These are phyloP conservation scores for Rhododendron ferrugineum DNA, from an alignment of 148 eudicot species.

Conservation along the genomic window DNA sequence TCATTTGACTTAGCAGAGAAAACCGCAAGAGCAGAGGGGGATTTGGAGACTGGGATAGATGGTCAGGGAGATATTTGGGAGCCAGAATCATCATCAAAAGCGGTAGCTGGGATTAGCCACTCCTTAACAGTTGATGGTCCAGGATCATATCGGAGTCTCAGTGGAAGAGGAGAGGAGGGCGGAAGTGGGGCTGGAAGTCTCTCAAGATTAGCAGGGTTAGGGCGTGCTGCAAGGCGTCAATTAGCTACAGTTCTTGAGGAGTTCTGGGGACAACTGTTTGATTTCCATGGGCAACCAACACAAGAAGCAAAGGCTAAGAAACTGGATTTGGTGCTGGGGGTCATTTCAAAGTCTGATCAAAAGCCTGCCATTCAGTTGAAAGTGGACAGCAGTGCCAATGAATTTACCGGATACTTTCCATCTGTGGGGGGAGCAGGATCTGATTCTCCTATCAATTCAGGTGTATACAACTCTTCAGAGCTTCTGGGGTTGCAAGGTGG, in stretches of 20 bases:
- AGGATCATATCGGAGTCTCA: conserved; percentile 64
- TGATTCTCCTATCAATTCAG: conserved; percentile 38
- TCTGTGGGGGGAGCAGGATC: conserved; percentile 37
- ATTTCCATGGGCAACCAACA: conserved; percentile 78
- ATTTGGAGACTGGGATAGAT: conserved; percentile 34
- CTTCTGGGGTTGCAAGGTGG: conserved; percentile 38
- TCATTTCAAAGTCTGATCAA: conserved; percentile 41
- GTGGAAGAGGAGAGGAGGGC: conserved; percentile 67
- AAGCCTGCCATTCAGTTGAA: conserved; percentile 31
- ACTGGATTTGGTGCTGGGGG: conserved; percentile 56
- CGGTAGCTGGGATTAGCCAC: conserved; percentile 25
- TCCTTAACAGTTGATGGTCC: conserved; percentile 57
- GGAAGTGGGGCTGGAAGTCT: conserved; percentile 80
- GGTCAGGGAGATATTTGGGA: conserved; percentile 49
- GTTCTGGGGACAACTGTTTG: conserved; percentile 94
- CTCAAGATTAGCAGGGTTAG: conserved; percentile 82
- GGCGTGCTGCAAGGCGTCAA: conserved; percentile 87
- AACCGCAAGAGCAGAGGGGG: conserved; percentile 42
- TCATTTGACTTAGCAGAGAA: conserved; percentile 34
- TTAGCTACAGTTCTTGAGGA: conserved; percentile 78
- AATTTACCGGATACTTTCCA: conserved; percentile 32
- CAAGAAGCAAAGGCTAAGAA: conserved; percentile 68
- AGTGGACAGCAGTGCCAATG: conserved; percentile 27
- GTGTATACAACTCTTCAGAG: conserved; percentile 37
- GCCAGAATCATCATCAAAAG: conserved; percentile 43